A percentile compares a stretch with the other conserved stretches of the same genome.
Conservation (phyloP, 192 early-diverging fungal genomes). For the Linnemannia schmuckeri region DNA sequence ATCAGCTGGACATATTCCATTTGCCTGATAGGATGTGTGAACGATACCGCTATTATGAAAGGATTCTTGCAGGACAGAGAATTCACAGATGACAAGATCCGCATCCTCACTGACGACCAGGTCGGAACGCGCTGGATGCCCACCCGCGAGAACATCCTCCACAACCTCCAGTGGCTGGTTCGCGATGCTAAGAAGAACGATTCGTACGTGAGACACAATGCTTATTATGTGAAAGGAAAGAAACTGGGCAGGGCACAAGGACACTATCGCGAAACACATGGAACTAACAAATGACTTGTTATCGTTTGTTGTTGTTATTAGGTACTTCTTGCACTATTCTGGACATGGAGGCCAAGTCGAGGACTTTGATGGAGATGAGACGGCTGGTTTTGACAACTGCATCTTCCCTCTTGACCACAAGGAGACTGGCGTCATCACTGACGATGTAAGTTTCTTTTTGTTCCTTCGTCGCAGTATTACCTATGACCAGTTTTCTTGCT, state of each 20-base stretch:
- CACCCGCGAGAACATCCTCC: slow-evolving; percentile 63
- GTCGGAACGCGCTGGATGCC: slow-evolving; percentile 52
- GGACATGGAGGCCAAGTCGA: slow-evolving; percentile 54
- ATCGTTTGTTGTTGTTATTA: not conserved
- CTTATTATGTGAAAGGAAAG: slow-evolving; percentile 9
- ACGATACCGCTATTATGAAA: slow-evolving; percentile 57
- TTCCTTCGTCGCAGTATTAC: too few species aligned
- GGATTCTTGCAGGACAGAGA: slow-evolving; percentile 32
- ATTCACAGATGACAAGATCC: slow-evolving; percentile 54
- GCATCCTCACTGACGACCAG: slow-evolving; percentile 61
- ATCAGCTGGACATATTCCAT: not conserved
- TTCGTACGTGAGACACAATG: slow-evolving; percentile 47
- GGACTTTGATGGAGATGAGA: slow-evolving; percentile 58
- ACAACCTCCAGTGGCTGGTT: slow-evolving; percentile 65
- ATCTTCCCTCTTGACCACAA: slow-evolving; percentile 55
- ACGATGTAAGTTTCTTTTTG: slow-evolving; percentile 45
- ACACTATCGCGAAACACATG: not conserved
- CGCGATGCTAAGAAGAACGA: slow-evolving; percentile 62
- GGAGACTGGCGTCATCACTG: slow-evolving; percentile 49
- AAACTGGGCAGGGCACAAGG: not conserved
- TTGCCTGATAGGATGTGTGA: slow-evolving; percentile 41
- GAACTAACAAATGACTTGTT: not conserved
- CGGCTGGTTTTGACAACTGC: slow-evolving; percentile 53
- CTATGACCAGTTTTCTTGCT: too few species aligned
- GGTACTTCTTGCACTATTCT: slow-evolving; percentile 58